Evolutionary conservation across 2,329 filamentous ascomycete genomes (phyloP).

Genomic region (Epichloe sylvatica): DNA sequence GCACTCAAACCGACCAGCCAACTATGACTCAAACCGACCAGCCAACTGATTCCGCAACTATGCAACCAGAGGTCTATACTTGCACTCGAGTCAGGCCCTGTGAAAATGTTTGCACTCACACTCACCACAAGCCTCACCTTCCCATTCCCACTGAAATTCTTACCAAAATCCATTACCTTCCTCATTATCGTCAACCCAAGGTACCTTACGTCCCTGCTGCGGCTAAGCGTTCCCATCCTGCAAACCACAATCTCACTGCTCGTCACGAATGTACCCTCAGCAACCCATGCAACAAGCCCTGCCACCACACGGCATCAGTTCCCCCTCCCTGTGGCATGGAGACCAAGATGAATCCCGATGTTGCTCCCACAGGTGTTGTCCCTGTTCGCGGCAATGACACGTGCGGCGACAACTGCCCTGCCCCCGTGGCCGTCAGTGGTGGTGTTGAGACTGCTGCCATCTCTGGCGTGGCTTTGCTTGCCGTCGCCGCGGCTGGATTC

Average conservation of each 20-base stretch:
- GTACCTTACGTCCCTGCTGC: no score
- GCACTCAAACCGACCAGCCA: not conserved
- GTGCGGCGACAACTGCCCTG: not conserved
- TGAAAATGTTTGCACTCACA: not conserved
- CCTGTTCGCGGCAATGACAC: not conserved
- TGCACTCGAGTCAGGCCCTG: no score
- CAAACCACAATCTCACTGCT: not conserved
- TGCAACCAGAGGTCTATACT: not conserved
- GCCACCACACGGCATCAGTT: not conserved
- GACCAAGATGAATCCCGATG: not conserved
- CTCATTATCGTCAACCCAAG: no score
- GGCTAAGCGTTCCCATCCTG: no score
- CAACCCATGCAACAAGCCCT: not conserved
- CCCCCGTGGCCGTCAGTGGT: not conserved
- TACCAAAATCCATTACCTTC: not conserved
- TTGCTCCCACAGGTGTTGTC: not conserved
- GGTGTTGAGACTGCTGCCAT: not conserved
- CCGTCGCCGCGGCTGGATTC: conserved; percentile 3
- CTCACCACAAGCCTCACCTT: not conserved
- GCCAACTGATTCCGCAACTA: not conserved
- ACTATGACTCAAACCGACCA: not conserved
- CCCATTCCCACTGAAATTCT: no score
- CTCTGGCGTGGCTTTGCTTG: conserved; percentile 2
- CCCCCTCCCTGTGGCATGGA: not conserved
- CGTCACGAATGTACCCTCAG: not conserved